Conservation (phyloP, 2,329 filamentous ascomycete genomes). For the Pyrenochaeta sp. region DNA sequence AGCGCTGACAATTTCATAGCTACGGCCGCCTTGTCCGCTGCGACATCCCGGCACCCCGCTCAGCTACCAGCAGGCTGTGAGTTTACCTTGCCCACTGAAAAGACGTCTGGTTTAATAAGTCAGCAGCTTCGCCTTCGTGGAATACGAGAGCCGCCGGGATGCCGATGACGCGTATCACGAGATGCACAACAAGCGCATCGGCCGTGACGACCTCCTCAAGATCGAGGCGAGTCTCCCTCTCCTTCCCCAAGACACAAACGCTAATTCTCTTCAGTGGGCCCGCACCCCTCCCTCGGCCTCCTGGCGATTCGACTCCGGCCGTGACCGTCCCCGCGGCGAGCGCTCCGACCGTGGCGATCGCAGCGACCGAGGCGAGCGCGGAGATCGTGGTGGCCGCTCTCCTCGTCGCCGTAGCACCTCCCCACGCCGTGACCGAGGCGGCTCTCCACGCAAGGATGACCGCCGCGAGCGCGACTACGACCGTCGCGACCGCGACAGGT, state of each 20-base stretch:
- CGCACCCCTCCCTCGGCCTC: slow-evolving; percentile 96
- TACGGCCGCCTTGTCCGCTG: slow-evolving; percentile 98
- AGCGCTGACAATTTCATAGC: slow-evolving; percentile 66
- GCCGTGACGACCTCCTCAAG: slow-evolving; percentile 93
- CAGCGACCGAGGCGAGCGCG: slow-evolving; percentile 68
- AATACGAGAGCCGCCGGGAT: slow-evolving; percentile 98
- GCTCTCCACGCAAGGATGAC: slow-evolving; percentile 83
- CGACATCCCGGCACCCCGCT: slow-evolving; percentile 95
- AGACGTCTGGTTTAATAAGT: slow-evolving; percentile 24
- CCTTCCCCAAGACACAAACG: neutral
- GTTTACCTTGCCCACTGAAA: slow-evolving; percentile 52
- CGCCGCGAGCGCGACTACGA: slow-evolving; percentile 70
- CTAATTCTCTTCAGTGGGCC: slow-evolving; percentile 98
- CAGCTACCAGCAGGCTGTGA: slow-evolving; percentile 93
- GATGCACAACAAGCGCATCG: slow-evolving; percentile 99
- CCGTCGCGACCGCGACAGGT: slow-evolving; percentile 76
- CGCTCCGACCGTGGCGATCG: slow-evolving; percentile 69
- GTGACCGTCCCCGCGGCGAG: slow-evolving; percentile 38
- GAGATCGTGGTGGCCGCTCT: slow-evolving; percentile 76
- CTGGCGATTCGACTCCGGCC: slow-evolving; percentile 94
- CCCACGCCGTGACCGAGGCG: slow-evolving; percentile 62
- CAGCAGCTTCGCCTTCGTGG: slow-evolving; percentile 94
- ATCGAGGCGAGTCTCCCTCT: slow-evolving; percentile 76
- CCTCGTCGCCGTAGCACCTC: slow-evolving; percentile 58
- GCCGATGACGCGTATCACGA: slow-evolving; percentile 99